Evolutionary conservation across 768 basidiomycete species (phyloP), one percentile per base, ranked within the genome.

Genomic region (Psilocybe sp.): DNA sequence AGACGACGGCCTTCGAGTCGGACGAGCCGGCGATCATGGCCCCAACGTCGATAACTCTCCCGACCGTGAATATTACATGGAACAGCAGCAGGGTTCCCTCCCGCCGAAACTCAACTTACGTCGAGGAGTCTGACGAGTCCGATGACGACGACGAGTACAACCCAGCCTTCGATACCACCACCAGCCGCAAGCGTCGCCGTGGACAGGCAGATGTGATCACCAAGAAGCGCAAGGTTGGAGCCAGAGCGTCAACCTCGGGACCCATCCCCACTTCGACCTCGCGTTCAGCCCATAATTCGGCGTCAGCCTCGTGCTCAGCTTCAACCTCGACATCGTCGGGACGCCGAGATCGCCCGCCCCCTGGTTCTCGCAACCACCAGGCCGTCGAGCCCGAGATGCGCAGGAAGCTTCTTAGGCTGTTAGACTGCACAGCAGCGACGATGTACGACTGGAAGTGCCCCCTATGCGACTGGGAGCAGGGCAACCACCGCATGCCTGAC

Each of bases 401-500:
- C 49, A 38, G 49, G 45, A 49, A 52, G 42, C 59, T 70, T 39
- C 54, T 58, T 12, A 52, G 41, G 35, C 60, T 64, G 14, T 47
- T 63, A 44, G 49, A 54, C 38, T 44, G 40, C 44, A 44, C 35
- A 14, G 31, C 59, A 15, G 40, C 56, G 47, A 50, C 51, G 1
- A 47, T 64, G 5, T 46, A 53, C 53, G 60, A 70, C 60, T 65
- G 72, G 62, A 50, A 66, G 3, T 82, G 81, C 59, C 75, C 75
- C 2, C 67, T 68, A 43, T 81, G 80, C 60, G 63, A 63, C 40
- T 77, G 73, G 72, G 64, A 70, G 31, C 78, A 78, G 56, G 60
- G 54, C 34, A 81, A 79, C 64, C 66, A 68, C 36, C 79, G 83
- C 19, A 60, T 75, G 28, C 80, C 82, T 9, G 84, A 85, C 57